phyloP scores from a whole-genome alignment of 2,329 filamentous ascomycete species.

The Fusarium sp. region DNA sequence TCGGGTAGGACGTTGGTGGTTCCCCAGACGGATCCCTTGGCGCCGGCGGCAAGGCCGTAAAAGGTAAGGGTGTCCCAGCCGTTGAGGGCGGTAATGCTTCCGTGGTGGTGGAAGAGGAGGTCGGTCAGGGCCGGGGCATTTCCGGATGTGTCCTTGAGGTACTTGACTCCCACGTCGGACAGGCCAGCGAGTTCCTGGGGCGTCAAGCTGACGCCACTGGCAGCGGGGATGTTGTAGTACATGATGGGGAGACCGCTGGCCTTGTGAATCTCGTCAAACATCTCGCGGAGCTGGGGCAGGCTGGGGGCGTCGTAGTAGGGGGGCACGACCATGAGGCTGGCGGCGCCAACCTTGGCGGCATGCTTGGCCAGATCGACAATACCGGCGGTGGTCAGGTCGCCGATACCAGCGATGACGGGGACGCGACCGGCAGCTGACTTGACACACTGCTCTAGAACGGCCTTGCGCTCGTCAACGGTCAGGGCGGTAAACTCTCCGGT shows the following conservation, averaged over 20 bases:
- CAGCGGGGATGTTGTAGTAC: constrained; percentile 63
- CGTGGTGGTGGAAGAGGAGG: constrained; percentile 54
- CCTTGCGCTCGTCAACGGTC: constrained; percentile 56
- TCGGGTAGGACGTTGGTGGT: constrained; percentile 62
- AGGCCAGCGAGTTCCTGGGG: constrained; percentile 56
- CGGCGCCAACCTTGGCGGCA: constrained; percentile 47
- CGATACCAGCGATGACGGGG: constrained; percentile 56
- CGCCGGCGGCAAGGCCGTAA: constrained; percentile 61
- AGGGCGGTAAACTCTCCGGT: constrained; percentile 60
- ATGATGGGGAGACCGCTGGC: constrained; percentile 56
- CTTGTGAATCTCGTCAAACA: constrained; percentile 54
- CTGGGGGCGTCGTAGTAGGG: constrained; percentile 60
- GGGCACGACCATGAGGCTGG: constrained; percentile 60
- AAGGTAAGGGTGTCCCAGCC: constrained; percentile 66
- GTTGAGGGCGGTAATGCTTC: constrained; percentile 59
- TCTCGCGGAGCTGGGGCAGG: constrained; percentile 46
- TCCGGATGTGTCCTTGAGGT: constrained; percentile 64
- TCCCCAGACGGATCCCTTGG: constrained; percentile 62
- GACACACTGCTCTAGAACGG: constrained; percentile 50
- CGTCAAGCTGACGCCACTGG: constrained; percentile 54
- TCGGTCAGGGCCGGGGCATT: constrained; percentile 62
- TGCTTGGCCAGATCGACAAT: constrained; percentile 47
- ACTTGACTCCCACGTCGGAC: constrained; percentile 57
- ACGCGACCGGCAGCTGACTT: constrained; percentile 52
- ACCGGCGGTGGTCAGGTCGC: constrained; percentile 52